phyloP scores from a whole-genome alignment of 73 alveolate species.

The Paramecium pentaurelia region DNA sequence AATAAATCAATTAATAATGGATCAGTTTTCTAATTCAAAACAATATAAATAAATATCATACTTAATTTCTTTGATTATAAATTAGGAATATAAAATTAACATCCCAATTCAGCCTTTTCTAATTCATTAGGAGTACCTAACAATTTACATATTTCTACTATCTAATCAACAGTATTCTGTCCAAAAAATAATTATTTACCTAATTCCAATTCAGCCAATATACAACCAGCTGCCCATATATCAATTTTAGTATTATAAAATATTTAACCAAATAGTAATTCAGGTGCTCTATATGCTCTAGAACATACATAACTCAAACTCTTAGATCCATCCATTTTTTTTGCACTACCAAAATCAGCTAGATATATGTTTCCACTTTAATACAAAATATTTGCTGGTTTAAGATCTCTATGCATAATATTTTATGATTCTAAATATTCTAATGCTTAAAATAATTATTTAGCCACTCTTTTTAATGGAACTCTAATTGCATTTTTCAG shows the following conservation, averaged over 20 bases:
- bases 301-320: conserved; percentile 62
- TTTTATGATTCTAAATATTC: background rate
- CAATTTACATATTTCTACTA: conserved; percentile 63
- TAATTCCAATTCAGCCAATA: conserved; percentile 25
- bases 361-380: conserved; percentile 29
- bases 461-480: background rate
- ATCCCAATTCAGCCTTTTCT: background rate
- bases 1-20: conserved; percentile 50
- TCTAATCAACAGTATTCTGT: conserved; percentile 66
- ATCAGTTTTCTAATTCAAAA: conserved; percentile 39
- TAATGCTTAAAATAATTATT: conserved; percentile 13
- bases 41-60: background rate
- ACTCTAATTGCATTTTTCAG: background rate
- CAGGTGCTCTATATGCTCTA: conserved; percentile 78
- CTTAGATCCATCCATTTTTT: conserved; percentile 38
- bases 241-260: conserved; percentile 75
- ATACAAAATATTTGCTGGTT: conserved; percentile 48
- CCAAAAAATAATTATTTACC: conserved; percentile 73
- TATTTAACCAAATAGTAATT: conserved; percentile 69
- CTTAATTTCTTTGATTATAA: background rate
- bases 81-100: background rate
- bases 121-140: conserved; percentile 53
- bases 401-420: conserved; percentile 54
- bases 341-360: conserved; percentile 57
- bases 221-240: conserved; percentile 83